Conservation (phyloP, 306 rosid species). For the Purshia tridentata region DNA sequence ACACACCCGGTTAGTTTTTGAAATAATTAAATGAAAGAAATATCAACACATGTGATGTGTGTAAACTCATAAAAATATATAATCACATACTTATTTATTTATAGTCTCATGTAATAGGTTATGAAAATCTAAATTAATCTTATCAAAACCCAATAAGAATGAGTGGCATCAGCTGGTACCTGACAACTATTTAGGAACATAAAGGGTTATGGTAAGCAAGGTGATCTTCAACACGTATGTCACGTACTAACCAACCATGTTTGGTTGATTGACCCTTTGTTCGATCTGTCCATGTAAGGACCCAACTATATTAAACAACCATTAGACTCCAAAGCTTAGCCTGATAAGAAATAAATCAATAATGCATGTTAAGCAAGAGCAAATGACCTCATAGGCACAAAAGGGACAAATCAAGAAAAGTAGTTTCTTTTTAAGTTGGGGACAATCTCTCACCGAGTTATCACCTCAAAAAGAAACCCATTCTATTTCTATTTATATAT, state of each 20-base stretch:
- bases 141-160: neutral
- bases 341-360: no score
- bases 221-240: neutral
- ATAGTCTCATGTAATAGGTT: no score
- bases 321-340: no score
- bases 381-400: no score
- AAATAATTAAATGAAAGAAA: no score
- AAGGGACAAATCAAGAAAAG: neutral
- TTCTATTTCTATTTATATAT: neutral
- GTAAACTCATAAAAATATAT: no score
- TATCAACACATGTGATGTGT: no score
- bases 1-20: no score
- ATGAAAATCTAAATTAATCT: neutral
- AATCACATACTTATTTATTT: neutral
- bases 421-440: neutral
- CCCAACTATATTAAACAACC: no score
- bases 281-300: no score
- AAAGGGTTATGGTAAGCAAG: neutral
- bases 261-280: neutral
- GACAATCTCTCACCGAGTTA: neutral
- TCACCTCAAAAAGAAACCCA: neutral
- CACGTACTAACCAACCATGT: constrained; percentile 4
- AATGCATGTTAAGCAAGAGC: no score
- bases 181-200: neutral
- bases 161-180: neutral